Evolutionary conservation across 129 eudicot genomes (phyloP).

Genomic region (Lactuca saligna): DNA sequence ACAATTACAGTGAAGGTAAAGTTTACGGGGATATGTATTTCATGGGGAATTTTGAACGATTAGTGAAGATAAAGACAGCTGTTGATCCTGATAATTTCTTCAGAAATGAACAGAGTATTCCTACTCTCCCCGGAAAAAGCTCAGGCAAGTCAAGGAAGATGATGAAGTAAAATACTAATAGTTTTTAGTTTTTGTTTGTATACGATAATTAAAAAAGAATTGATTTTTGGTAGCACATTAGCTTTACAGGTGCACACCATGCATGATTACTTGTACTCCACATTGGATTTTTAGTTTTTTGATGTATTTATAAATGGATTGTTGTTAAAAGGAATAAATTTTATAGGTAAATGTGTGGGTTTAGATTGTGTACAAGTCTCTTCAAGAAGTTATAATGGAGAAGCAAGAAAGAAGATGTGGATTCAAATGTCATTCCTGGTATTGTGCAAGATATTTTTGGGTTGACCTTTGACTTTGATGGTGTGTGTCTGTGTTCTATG

Average conservation of each 20-base stretch:
- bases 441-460: constrained; percentile 14
- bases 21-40: constrained; percentile 51
- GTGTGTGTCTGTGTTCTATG: background rate
- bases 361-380: constrained; percentile 26
- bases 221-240: constrained; percentile 15
- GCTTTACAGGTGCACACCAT: constrained; percentile 8
- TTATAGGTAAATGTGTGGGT: constrained; percentile 9
- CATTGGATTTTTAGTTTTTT: constrained; percentile 3
- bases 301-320: background rate
- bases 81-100: constrained; percentile 55
- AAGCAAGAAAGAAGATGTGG: constrained; percentile 16
- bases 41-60: constrained; percentile 42
- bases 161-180: constrained; percentile 20
- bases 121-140: constrained; percentile 21
- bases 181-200: background rate
- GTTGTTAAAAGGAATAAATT: background rate
- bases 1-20: constrained; percentile 37
- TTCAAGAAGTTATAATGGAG: constrained; percentile 20
- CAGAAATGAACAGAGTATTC: constrained; percentile 49
- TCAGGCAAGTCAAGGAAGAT: constrained; percentile 36
- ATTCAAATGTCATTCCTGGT: constrained; percentile 22
- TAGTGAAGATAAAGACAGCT: constrained; percentile 48
- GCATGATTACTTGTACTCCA: constrained; percentile 21
- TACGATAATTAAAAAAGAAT: background rate
- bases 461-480: constrained; percentile 13